phyloP scores from a whole-genome alignment of 345 rosid genomes.

The Hibiscus syriacus region DNA sequence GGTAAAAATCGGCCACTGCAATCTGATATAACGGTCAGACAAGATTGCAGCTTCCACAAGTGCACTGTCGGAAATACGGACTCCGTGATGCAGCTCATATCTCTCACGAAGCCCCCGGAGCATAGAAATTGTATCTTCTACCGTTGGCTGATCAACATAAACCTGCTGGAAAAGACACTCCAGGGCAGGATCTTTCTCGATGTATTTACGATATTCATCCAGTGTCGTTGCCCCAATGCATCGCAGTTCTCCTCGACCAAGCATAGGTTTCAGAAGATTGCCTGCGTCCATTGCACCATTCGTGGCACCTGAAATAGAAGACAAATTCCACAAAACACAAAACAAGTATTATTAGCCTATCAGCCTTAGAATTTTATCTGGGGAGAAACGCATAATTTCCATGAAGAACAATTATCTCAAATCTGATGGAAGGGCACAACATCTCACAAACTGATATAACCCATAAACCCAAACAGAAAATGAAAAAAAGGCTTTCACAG shows the following conservation, averaged over 20 bases:
- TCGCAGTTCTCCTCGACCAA: slow-evolving; percentile 93
- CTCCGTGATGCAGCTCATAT: slow-evolving; percentile 98
- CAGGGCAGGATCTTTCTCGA: slow-evolving; percentile 97
- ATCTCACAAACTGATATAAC: neutral
- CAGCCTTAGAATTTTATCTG: neutral
- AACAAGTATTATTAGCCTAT: neutral
- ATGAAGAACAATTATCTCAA: neutral
- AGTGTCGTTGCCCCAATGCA: slow-evolving; percentile 98
- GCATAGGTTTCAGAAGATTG: slow-evolving; percentile 96
- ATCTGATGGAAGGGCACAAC: neutral
- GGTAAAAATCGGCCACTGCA: slow-evolving; percentile 98
- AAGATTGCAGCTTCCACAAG: slow-evolving; percentile 96
- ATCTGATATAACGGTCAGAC: slow-evolving; percentile 94
- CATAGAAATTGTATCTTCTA: slow-evolving; percentile 82
- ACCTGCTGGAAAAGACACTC: slow-evolving; percentile 99
- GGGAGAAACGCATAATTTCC: neutral
- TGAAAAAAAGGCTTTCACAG: neutral
- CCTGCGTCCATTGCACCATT: slow-evolving; percentile 99
- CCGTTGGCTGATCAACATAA: slow-evolving; percentile 96
- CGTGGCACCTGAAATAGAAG: slow-evolving; percentile 73
- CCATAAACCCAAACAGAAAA: neutral
- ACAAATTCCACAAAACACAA: neutral
- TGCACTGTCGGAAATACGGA: slow-evolving; percentile 94
- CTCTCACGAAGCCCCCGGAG: slow-evolving; percentile 96
- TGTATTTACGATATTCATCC: slow-evolving; percentile 94